Conservation (phyloP, 2,329 filamentous ascomycete genomes). For the Neofusicoccum sp. region DNA sequence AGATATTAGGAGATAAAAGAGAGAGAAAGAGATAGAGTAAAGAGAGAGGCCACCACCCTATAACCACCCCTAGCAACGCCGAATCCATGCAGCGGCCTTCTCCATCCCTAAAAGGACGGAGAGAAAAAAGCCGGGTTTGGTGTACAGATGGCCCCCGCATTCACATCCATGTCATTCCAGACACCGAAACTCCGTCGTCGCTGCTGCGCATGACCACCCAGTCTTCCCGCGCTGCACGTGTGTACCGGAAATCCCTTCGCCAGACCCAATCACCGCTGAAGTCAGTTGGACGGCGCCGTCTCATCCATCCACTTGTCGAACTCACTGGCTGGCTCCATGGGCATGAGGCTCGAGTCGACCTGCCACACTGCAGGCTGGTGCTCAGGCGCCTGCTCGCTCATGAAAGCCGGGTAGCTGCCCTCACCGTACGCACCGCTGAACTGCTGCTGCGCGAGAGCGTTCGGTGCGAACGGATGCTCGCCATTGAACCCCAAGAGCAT, state of each 20-base stretch:
- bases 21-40: neutral
- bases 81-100: conserved; percentile 5
- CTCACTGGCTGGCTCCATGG: conserved; percentile 43
- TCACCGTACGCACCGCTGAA: neutral
- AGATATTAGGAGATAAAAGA: neutral
- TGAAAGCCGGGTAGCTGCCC: neutral
- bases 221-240: neutral
- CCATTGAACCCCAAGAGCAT: conserved; percentile 38
- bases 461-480: neutral
- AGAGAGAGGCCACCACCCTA: neutral
- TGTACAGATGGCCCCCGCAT: neutral
- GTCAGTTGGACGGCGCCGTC: conserved; percentile 1
- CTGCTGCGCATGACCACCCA: neutral
- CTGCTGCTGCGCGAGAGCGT: neutral
- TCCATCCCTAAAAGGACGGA: neutral
- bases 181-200: neutral
- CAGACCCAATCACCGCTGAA: neutral
- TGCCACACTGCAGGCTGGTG: conserved; percentile 35
- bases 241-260: neutral
- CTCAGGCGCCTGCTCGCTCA: neutral
- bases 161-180: neutral
- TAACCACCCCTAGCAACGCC: neutral
- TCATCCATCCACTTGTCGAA: conserved; percentile 49
- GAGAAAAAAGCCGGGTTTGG: neutral
- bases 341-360: conserved; percentile 32